These are phyloP conservation scores for Kodamaea hsintzibuensis DNA, from an alignment of 805 yeast genomes.

Conservation along the genomic window DNA sequence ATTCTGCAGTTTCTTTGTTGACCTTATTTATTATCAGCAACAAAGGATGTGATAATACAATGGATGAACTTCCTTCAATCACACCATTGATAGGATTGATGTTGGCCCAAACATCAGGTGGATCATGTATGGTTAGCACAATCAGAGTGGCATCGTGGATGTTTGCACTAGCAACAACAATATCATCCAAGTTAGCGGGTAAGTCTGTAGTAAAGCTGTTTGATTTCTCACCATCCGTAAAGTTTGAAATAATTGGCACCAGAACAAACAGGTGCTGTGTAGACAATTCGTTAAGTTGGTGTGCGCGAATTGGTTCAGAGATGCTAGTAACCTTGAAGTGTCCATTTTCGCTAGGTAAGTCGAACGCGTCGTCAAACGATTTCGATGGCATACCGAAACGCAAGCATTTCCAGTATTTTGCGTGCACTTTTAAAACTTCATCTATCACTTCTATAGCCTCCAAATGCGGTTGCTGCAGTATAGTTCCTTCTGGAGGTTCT, in stretches of 20 bases:
- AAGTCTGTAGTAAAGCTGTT: constrained; percentile 36
- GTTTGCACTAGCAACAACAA: constrained; percentile 69
- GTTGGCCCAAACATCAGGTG: constrained; percentile 90
- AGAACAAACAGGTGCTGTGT: constrained; percentile 58
- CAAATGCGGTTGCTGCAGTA: constrained; percentile 63
- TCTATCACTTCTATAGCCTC: constrained; percentile 81
- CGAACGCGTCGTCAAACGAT: constrained; percentile 41
- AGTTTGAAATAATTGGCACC: constrained; percentile 59
- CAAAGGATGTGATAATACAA: constrained; percentile 72
- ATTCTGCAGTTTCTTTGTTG: constrained; percentile 35
- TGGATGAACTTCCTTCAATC: constrained; percentile 69
- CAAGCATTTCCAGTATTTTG: constrained; percentile 85
- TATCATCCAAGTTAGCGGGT: constrained; percentile 58
- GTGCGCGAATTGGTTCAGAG: constrained; percentile 72
- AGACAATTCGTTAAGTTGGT: constrained; percentile 62
- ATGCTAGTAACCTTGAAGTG: constrained; percentile 48
- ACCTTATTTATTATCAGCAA: constrained; percentile 58
- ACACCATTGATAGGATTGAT: constrained; percentile 77
- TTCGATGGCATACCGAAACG: constrained; percentile 59
- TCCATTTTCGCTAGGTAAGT: constrained; percentile 26
- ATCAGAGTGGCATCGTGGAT: constrained; percentile 65
- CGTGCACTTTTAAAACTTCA: constrained; percentile 76
- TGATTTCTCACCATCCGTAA: constrained; percentile 21
- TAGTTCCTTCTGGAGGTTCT: constrained; percentile 86
- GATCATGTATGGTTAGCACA: constrained; percentile 79